Percentiles rank a stretch among this genome's conserved stretches.
Conservation (phyloP, 108 stramenopile species). For the Mayamaea pseudoterrestris region DNA sequence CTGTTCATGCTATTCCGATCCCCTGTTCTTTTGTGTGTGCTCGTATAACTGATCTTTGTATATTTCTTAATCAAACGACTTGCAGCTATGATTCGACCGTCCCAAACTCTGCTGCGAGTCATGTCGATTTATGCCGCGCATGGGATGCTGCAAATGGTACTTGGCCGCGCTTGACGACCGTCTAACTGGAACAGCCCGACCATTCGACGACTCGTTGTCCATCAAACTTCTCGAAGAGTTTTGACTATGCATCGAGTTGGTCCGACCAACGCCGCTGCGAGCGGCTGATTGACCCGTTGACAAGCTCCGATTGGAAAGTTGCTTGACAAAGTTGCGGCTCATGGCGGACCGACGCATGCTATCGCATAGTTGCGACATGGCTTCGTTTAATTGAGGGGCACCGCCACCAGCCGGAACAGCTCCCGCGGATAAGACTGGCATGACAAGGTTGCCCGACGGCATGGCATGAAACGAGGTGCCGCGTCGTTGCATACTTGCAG, state of each 20-base stretch:
- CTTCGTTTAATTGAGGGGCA: conserved; percentile 17
- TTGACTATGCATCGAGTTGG: background rate
- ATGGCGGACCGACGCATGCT: conserved; percentile 37
- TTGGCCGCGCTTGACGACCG: background rate
- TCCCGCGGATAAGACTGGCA: no score
- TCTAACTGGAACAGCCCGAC: background rate
- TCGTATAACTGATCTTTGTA: no score
- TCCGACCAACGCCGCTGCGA: conserved; percentile 1
- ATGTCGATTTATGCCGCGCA: background rate
- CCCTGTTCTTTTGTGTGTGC: no score
- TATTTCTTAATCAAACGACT: no score
- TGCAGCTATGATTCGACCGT: conserved; percentile 1
- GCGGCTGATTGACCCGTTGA: conserved; percentile 6
- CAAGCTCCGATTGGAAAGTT: conserved; percentile 21
- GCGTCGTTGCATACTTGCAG: no score
- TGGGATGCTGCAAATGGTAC: background rate
- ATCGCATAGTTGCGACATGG: conserved; percentile 41
- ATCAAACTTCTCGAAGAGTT: no score
- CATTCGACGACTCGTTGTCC: background rate
- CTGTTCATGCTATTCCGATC: no score
- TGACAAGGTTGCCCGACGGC: no score
- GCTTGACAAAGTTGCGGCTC: conserved; percentile 35
- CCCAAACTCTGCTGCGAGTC: background rate
- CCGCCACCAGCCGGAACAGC: no score
- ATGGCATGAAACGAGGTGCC: no score